Conservation (phyloP, 306 rosid genomes). For the Sindora glabra region DNA sequence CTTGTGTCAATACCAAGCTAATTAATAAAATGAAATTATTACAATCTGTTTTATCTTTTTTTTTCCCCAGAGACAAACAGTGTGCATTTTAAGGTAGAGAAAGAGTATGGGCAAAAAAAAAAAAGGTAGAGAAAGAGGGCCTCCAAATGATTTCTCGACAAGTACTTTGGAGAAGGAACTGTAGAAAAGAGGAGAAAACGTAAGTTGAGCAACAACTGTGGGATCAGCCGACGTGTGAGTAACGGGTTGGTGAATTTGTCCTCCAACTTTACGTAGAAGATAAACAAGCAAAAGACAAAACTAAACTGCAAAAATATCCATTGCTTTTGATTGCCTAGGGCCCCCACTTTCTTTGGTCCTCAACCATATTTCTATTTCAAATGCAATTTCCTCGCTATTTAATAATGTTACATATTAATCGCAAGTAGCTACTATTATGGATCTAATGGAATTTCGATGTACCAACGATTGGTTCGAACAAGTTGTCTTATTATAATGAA, state of each 20-base stretch:
- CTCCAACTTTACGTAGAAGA: slow-evolving; percentile 45
- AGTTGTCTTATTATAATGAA: too few relatives aligned
- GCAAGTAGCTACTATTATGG: too few relatives aligned
- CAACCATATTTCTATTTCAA: slow-evolving; percentile 21
- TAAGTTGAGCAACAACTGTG: slow-evolving; percentile 41
- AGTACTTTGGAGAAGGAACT: slow-evolving; percentile 60
- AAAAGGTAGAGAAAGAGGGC: slow-evolving; percentile 26
- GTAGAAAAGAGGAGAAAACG: slow-evolving; percentile 46
- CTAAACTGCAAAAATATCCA: slow-evolving; percentile 6
- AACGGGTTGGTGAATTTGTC: slow-evolving; percentile 36
- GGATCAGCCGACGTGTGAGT: slow-evolving; percentile 41
- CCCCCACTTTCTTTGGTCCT: slow-evolving; percentile 10
- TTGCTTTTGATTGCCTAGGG: slow-evolving; percentile 2
- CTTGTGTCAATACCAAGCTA: too few relatives aligned
- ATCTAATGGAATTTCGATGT: too few relatives aligned
- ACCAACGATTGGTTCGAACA: too few relatives aligned
- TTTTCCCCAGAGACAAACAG: not conserved
- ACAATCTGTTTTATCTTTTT: too few relatives aligned
- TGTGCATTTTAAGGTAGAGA: slow-evolving; percentile 14
- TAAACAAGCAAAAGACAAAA: slow-evolving; percentile 39
- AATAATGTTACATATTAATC: too few relatives aligned
- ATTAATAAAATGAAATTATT: too few relatives aligned
- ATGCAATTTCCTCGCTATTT: not conserved
- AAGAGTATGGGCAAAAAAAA: too few relatives aligned
- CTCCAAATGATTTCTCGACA: slow-evolving; percentile 45